Conservation (phyloP, 352 stramenopile species). For the Aphanomyces invadans region DNA sequence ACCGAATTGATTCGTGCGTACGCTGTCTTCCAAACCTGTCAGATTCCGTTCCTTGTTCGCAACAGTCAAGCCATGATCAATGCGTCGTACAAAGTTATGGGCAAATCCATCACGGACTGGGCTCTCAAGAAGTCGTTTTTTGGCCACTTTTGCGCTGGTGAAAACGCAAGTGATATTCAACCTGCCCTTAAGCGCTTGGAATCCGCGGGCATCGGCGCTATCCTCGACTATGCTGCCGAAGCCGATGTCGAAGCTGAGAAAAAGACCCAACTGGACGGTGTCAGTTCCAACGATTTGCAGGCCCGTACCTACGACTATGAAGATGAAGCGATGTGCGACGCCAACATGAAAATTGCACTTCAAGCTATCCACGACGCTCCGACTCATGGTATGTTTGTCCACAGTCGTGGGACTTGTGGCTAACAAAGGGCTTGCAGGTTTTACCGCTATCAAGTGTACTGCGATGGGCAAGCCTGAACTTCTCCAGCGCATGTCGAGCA, state of each 20-base stretch:
- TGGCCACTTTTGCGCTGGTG: slow-evolving; percentile 94
- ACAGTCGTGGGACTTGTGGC: no score
- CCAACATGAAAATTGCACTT: slow-evolving; percentile 79
- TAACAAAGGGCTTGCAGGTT: no score
- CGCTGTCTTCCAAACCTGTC: slow-evolving; percentile 81
- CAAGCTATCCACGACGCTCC: slow-evolving; percentile 68
- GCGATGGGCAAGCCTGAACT: slow-evolving; percentile 94
- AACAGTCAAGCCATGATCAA: slow-evolving; percentile 82
- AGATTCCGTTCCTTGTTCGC: slow-evolving; percentile 79
- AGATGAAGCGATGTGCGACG: slow-evolving; percentile 89
- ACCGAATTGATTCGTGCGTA: slow-evolving; percentile 82
- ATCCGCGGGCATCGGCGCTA: slow-evolving; percentile 84
- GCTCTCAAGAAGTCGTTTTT: slow-evolving; percentile 94
- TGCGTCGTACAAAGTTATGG: slow-evolving; percentile 73
- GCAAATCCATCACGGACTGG: slow-evolving; percentile 77
- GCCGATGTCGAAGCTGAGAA: slow-evolving; percentile 78
- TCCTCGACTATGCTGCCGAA: slow-evolving; percentile 97
- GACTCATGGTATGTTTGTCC: not conserved
- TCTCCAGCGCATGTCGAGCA: slow-evolving; percentile 90
- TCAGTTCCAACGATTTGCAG: slow-evolving; percentile 71
- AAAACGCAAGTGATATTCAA: slow-evolving; percentile 80
- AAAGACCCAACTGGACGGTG: slow-evolving; percentile 50
- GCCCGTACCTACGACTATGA: slow-evolving; percentile 95
- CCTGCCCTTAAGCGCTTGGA: slow-evolving; percentile 71
- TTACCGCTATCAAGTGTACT: slow-evolving; percentile 96